Evolutionary conservation across 495 filamentous ascomycete species (phyloP), one percentile per base, ranked within the genome.

Genomic region (Elaphomyces granulatus): DNA sequence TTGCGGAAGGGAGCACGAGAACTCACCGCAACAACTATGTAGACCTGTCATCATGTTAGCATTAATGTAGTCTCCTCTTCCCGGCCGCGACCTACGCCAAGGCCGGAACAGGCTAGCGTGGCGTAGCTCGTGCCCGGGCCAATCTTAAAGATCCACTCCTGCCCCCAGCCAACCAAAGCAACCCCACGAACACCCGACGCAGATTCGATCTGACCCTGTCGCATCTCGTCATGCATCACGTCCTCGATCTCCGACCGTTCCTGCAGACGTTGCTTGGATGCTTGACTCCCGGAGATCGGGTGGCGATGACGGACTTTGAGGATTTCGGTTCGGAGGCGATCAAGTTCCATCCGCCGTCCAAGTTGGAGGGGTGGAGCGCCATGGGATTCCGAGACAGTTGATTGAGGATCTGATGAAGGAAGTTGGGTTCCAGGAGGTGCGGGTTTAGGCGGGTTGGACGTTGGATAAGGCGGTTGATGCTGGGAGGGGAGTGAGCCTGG

Each of bases 301-400:
- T 71, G 0, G 60, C 64, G 36, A 43, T 74, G 41, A 73, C 71
- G n/a, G 71, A 75, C 34, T 75, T 69, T 49, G 69, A 75, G 48
- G 62, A 75, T 34, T 71, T 66, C 41, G 71, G 71, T 4, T 63
- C 66, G 0, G 67, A 63, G 28, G 70, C 70, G 12, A 47, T 60
- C 19, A 49, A 46, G 39, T 75, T 72, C 34, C 71, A 75, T 48
- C 64, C 71, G 2, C 54, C 57, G 45, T 36, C 43, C 2, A 72
- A 68, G 52, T 57, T 71, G 56, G 64, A 60, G 6, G 70, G 2
- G 70, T 74, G 8, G 63, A 70, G 55, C 43, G 71, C 34, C 71
- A 75, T 51, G 71, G 71, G 15, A 63, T 75, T 20, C 45, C 49
- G 39, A 42, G 51, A 33, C 46, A 28, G 1, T 58, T 54, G 50